Evolutionary conservation across 306 rosid genomes (phyloP).

Genomic region (Morella rubra): DNA sequence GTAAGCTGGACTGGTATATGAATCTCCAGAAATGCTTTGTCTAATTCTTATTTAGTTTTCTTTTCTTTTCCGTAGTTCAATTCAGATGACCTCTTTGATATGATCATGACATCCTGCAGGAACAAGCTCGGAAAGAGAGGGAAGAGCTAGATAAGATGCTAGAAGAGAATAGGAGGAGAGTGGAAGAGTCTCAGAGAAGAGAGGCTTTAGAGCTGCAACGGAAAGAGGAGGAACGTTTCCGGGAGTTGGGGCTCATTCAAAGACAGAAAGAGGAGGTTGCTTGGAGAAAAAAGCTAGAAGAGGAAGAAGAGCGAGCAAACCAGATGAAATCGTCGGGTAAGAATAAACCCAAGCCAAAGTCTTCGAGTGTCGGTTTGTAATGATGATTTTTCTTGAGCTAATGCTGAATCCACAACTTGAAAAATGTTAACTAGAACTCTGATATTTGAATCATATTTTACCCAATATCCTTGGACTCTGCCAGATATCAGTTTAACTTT

Average conservation of each 20-base stretch:
- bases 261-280: constrained; percentile 88
- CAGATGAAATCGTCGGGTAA: constrained; percentile 49
- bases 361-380: constrained; percentile 40
- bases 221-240: constrained; percentile 86
- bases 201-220: constrained; percentile 88
- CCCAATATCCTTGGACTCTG: background rate
- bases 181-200: constrained; percentile 86
- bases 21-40: background rate
- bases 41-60: background rate
- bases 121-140: constrained; percentile 76
- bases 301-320: constrained; percentile 65
- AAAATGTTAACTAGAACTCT: constrained; percentile 23
- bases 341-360: constrained; percentile 55
- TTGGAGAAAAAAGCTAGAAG: constrained; percentile 70
- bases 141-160: constrained; percentile 91
- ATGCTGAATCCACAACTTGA: constrained; percentile 13
- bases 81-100: constrained; percentile 14
- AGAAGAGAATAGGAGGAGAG: constrained; percentile 87
- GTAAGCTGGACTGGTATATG: background rate
- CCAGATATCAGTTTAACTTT: background rate
- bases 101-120: constrained; percentile 44
- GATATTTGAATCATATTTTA: background rate
- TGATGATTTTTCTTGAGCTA: constrained; percentile 14
- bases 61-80: background rate
- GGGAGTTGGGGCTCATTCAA: constrained; percentile 75